Evolutionary conservation across 257 asterid species (phyloP).

Genomic region (Capsicum baccatum): DNA sequence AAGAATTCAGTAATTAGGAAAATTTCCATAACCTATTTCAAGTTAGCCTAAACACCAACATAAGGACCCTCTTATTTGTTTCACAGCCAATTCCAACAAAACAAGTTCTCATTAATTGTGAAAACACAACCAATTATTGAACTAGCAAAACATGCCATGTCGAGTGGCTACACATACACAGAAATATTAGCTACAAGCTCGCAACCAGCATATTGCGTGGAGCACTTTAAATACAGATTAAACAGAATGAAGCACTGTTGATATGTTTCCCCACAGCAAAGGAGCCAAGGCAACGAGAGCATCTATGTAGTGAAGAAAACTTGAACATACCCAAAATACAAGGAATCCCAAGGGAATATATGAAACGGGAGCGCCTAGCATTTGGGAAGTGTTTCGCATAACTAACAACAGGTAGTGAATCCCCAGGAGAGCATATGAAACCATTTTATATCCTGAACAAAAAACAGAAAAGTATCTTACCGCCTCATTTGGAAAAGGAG

Average conservation of each 20-base stretch:
- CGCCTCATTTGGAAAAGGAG: slow-evolving; percentile 62
- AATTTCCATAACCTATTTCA: background rate
- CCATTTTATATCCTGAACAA: slow-evolving; percentile 6
- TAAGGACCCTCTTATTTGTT: slow-evolving; percentile 5
- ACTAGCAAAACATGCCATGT: background rate
- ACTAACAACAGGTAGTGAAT: background rate
- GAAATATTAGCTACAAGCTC: background rate
- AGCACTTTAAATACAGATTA: background rate
- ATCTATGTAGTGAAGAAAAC: background rate
- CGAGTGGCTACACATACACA: background rate
- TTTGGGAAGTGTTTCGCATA: background rate
- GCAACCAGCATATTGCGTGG: background rate
- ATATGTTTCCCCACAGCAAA: background rate
- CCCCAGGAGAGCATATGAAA: slow-evolving; percentile 15
- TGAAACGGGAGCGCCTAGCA: background rate
- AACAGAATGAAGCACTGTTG: background rate
- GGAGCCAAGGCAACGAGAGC: background rate
- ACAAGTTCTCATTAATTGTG: background rate
- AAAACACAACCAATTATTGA: background rate
- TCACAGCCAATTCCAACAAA: background rate
- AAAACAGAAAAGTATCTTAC: slow-evolving; percentile 45
- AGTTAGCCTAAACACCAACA: slow-evolving; percentile 4
- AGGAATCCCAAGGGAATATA: background rate
- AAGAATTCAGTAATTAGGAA: background rate
- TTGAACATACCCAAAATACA: too few species aligned